A percentile compares a stretch with the other conserved stretches of the same genome.
phyloP scores from a whole-genome alignment of 805 yeast species.

The Yarrowia bubula region DNA sequence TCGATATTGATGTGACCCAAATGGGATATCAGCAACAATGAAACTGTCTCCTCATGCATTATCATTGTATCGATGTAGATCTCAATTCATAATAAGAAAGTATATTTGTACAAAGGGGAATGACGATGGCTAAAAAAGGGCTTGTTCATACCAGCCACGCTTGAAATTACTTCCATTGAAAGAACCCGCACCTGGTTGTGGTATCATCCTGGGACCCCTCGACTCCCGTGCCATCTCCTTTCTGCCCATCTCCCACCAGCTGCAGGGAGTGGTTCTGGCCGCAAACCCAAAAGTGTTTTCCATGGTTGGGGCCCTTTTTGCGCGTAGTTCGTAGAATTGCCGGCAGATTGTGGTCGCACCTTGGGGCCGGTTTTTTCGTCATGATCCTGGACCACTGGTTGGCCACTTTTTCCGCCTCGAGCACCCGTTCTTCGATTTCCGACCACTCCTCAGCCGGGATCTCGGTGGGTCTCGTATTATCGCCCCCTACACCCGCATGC shows the following conservation, averaged over 20 bases:
- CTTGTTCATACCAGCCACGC: not conserved
- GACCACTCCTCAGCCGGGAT: not conserved
- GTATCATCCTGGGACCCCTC: not conserved
- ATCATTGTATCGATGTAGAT: not conserved
- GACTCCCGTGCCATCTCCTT: too few species aligned
- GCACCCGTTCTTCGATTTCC: not conserved
- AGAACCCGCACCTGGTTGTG: conserved; percentile 6
- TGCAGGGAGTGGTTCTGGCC: conserved; percentile 26
- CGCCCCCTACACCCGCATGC: not conserved
- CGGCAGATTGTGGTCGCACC: conserved; percentile 40
- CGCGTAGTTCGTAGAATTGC: conserved; percentile 37
- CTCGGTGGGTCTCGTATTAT: not conserved
- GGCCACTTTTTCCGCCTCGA: conserved; percentile 1
- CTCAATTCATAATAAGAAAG: not conserved
- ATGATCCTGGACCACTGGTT: conserved; percentile 15
- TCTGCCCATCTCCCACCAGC: conserved; percentile 2
- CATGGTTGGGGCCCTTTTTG: conserved; percentile 41
- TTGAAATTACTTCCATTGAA: conserved; percentile 25
- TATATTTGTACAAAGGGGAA: not conserved
- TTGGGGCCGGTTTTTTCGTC: conserved; percentile 11
- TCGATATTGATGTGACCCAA: not conserved
- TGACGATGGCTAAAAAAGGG: not conserved
- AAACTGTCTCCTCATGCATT: not conserved
- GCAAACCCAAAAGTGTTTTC: conserved; percentile 44
- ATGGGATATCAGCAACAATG: not conserved